Conservation (phyloP, 306 rosid species). For the Prunus armeniaca region DNA sequence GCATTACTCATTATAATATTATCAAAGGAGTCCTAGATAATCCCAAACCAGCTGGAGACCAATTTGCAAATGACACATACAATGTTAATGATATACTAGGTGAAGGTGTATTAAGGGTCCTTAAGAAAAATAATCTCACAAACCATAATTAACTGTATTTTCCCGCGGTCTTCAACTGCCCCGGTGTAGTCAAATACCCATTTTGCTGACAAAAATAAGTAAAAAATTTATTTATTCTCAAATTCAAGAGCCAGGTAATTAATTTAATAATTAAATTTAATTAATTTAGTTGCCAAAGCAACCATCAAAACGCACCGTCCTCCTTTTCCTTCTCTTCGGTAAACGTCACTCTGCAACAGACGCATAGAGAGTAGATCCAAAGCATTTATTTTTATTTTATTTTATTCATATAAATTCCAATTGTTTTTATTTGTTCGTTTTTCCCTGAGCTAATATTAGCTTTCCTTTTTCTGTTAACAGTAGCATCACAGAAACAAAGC, state of each 20-base stretch:
- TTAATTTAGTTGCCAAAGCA: background rate
- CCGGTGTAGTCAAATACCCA: background rate
- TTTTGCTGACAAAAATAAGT: background rate
- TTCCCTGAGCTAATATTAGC: background rate
- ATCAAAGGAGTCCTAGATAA: background rate
- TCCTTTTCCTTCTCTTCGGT: background rate
- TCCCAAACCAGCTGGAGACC: background rate
- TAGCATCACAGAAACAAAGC: background rate
- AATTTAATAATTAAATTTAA: too few species aligned
- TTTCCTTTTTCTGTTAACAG: background rate
- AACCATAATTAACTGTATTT: background rate
- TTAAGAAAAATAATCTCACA: too few species aligned
- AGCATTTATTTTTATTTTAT: background rate
- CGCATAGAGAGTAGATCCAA: constrained; percentile 5
- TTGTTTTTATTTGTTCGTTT: background rate
- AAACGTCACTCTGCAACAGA: background rate
- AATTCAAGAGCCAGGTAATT: background rate
- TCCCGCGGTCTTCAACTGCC: background rate
- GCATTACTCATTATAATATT: too few species aligned
- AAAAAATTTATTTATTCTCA: background rate
- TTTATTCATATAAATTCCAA: background rate
- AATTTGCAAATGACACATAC: background rate
- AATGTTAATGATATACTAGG: background rate
- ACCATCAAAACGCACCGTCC: constrained; percentile 5
- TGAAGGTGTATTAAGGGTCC: background rate